Evolutionary conservation across 306 rosid species (phyloP).

Genomic region (Pyrus betulifolia): DNA sequence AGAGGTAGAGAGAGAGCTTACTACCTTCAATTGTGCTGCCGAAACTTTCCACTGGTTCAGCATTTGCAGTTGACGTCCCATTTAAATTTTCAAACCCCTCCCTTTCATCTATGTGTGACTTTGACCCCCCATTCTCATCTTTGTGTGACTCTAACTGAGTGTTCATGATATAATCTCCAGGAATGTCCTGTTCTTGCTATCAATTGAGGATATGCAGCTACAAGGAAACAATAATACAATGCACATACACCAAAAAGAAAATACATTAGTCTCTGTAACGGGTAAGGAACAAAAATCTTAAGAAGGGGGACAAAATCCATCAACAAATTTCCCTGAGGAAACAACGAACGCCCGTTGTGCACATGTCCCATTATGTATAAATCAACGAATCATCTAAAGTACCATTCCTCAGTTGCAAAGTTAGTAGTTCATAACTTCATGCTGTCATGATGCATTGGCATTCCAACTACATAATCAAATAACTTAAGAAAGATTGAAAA

Average conservation of each 20-base stretch:
- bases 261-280: not conserved
- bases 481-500: not conserved
- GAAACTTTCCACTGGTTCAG: constrained; percentile 21
- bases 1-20: not conserved
- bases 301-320: not conserved
- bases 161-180: constrained; percentile 33
- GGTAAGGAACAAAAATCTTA: not conserved
- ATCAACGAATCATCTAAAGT: not conserved
- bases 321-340: not conserved
- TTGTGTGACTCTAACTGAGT: constrained; percentile 40
- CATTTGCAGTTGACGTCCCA: constrained; percentile 26
- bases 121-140: constrained; percentile 13
- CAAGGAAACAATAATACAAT: not conserved
- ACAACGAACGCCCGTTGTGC: not conserved
- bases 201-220: constrained; percentile 20
- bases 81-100: constrained; percentile 27
- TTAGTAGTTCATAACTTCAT: not conserved
- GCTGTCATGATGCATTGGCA: not conserved
- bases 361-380: not conserved
- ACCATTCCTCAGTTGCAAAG: constrained; percentile 1
- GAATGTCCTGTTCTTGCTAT: constrained; percentile 15
- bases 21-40: constrained; percentile 39
- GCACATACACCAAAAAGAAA: not conserved
- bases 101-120: not conserved
- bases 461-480: not conserved